Base-by-base conservation (phyloP, 305 asterid species). In the Fraxinus paxiana region DNA sequence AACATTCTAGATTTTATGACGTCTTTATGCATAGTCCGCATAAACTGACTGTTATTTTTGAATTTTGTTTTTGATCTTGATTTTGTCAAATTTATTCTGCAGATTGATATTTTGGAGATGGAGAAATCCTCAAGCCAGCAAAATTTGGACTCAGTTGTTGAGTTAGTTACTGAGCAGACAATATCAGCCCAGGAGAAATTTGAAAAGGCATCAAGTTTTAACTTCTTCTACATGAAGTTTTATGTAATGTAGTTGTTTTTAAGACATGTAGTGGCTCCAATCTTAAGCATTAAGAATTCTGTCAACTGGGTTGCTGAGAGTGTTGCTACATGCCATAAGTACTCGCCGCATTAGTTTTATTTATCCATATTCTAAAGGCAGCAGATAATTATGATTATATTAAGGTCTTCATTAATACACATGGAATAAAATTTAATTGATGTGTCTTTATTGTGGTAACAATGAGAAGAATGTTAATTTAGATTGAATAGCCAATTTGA, bases 91-190 rank as follows among this genome's bases (percentile, higher is more conserved):
- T 54, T 78, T 84, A 76, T 74, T 78, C 51, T 83, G 83, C 92
- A 91, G 98, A 91, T 92, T 84, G 85, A 88, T 73, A 80, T 79
- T 79, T 83, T 93, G 73, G 97, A 94, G 93, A 87, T 87, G 92
- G 97, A 93, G 91, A 93, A 89, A 82, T 91, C 93, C 84, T 89
- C 97, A 80, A 89, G 91, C 91, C 97, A 88, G 87, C 87, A 88
- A 83, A 93, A 91, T 75, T 83, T 92, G 77, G 92, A 93, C 81
- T 67, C 88, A 78, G 86, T 84, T 54, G 86, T 84, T 81, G 92
- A 88, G 84, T 85, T 93, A 82, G 92, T 93, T 78, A 85, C 93
- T 72, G 93, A 90, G 82, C 93, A 87, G 85, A 89, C 90, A 72
- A 54, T 86, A 76, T 87, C 91, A 54, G 93, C 93, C 34, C 87